phyloP scores from a whole-genome alignment of 2,329 filamentous ascomycete species.

The Eurotiales sp. region DNA sequence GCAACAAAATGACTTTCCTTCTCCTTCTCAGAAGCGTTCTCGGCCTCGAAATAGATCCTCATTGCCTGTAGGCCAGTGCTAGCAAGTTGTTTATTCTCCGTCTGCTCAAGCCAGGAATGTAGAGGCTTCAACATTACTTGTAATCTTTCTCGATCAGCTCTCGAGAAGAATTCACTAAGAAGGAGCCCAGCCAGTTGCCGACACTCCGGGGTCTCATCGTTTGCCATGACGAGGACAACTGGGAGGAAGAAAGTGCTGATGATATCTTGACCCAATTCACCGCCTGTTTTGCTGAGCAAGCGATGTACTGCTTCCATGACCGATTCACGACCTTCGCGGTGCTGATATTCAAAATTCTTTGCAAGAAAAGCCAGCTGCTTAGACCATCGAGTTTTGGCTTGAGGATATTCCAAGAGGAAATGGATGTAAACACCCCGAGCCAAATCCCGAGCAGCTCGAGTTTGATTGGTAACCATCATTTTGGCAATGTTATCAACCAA shows the following conservation, averaged over 20 bases:
- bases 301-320: conserved; percentile 89
- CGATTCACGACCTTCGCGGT: conserved; percentile 82
- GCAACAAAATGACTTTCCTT: conserved; percentile 64
- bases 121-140: conserved; percentile 69
- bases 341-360: conserved; percentile 85
- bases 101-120: conserved; percentile 71
- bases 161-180: conserved; percentile 74
- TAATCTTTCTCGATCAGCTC: conserved; percentile 68
- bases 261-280: conserved; percentile 78
- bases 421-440: conserved; percentile 89
- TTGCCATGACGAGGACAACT: conserved; percentile 77
- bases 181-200: conserved; percentile 75
- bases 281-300: conserved; percentile 78
- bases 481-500: conserved; percentile 81
- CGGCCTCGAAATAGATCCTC: conserved; percentile 73
- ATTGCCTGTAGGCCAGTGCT: conserved; percentile 76
- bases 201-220: conserved; percentile 84
- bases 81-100: conserved; percentile 66
- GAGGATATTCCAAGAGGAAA: conserved; percentile 91
- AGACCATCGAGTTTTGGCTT: conserved; percentile 80
- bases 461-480: conserved; percentile 95
- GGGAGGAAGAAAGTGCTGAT: conserved; percentile 79
- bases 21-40: conserved; percentile 56
- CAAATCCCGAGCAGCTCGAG: conserved; percentile 79
- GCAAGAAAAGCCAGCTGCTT: conserved; percentile 88